A percentile compares a stretch with the other conserved stretches of the same genome.
These are phyloP conservation scores for Annulohypoxylon moriforme DNA, from an alignment of 495 filamentous ascomycete species.

Conservation along the genomic window DNA sequence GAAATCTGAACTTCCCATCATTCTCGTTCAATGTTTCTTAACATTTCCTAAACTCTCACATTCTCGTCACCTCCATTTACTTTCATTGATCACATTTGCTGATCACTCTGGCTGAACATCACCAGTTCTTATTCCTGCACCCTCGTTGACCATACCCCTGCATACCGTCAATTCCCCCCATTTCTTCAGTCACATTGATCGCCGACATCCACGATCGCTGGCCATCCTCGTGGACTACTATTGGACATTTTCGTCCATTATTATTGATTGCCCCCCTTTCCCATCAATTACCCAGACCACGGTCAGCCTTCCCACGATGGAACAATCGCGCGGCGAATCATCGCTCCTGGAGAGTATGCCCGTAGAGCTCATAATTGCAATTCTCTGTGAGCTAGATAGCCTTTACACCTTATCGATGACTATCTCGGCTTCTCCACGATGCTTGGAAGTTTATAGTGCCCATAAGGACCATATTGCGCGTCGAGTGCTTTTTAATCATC, in stretches of 20 bases:
- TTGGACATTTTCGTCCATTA: background rate
- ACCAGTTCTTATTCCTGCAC: no score
- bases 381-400: background rate
- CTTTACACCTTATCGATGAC: background rate
- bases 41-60: background rate
- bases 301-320: background rate
- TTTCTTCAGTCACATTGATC: background rate
- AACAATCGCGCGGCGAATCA: background rate
- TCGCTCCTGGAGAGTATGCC: background rate
- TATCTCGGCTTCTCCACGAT: background rate
- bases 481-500: background rate
- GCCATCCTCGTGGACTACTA: background rate
- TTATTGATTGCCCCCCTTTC: background rate
- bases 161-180: background rate
- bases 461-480: background rate
- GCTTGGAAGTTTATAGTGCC: background rate
- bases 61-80: background rate
- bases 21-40: background rate
- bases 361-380: background rate
- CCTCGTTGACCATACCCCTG: background rate
- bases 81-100: background rate
- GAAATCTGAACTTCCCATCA: background rate
- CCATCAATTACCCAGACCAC: background rate
- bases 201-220: background rate
- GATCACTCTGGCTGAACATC: no score